phyloP scores from a whole-genome alignment of 257 asterid genomes.

The Galeopsis tetrahit region DNA sequence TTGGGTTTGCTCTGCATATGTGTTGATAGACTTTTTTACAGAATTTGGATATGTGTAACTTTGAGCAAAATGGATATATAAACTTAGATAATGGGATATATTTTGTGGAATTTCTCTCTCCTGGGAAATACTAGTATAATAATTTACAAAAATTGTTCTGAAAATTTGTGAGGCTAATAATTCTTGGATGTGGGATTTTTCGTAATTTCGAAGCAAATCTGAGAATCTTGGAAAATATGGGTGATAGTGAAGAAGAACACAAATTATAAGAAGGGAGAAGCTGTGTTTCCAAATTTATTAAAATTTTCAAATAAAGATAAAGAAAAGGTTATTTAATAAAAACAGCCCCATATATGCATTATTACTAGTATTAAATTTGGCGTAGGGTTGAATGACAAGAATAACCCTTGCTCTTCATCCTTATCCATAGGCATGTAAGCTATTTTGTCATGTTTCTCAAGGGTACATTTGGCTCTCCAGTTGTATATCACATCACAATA shows the following conservation, averaged over 20 bases:
- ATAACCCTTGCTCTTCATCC: constrained; percentile 34
- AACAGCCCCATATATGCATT: not conserved
- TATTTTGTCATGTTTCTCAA: constrained; percentile 19
- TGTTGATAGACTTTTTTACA: constrained; percentile 28
- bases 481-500: too few relatives aligned
- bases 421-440: constrained; percentile 42
- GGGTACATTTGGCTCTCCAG: constrained; percentile 32
- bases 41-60: constrained; percentile 29
- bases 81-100: constrained; percentile 35
- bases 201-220: constrained; percentile 37
- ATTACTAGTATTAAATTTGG: not conserved
- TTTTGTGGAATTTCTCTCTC: constrained; percentile 36
- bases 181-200: constrained; percentile 32
- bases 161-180: constrained; percentile 44
- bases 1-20: not conserved
- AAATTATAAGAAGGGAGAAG: constrained; percentile 20
- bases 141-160: constrained; percentile 19
- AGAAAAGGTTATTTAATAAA: constrained; percentile 3
- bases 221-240: constrained; percentile 37
- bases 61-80: constrained; percentile 30
- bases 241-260: constrained; percentile 37
- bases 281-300: constrained; percentile 17
- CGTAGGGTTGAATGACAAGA: constrained; percentile 19
- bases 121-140: constrained; percentile 6
- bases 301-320: constrained; percentile 18